A percentile compares a stretch with the other conserved stretches of the same genome.
Conservation (phyloP, 371 early-diverging fungal species). For the Amoeboradix gromovi region DNA sequence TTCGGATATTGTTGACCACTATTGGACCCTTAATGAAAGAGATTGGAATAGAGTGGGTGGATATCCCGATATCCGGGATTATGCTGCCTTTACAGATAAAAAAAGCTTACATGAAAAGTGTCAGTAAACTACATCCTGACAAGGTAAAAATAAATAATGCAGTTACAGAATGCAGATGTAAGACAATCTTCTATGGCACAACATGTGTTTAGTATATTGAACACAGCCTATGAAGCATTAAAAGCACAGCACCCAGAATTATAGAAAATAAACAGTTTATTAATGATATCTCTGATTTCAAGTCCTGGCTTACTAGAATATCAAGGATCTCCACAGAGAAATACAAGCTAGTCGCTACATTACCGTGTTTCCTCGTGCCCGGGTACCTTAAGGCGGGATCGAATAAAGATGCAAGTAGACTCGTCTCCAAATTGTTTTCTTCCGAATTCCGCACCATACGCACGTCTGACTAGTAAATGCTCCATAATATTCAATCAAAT, state of each 20-base stretch:
- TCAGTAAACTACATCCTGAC: conserved; percentile 76
- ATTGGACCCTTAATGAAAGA: conserved; percentile 40
- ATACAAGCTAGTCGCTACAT: too few relatives aligned
- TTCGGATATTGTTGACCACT: conserved; percentile 55
- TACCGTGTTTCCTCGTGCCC: too few relatives aligned
- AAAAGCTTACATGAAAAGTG: conserved; percentile 61
- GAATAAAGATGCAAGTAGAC: too few relatives aligned
- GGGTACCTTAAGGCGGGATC: too few relatives aligned
- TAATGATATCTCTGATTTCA: too few relatives aligned
- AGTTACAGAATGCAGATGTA: conserved; percentile 6
- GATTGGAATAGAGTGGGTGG: conserved; percentile 23
- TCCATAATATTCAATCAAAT: too few relatives aligned
- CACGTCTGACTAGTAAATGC: too few relatives aligned
- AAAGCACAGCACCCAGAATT: conserved; percentile 16
- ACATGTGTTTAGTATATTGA: conserved; percentile 49
- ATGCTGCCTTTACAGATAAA: conserved; percentile 59
- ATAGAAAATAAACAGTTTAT: not conserved
- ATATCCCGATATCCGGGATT: conserved; percentile 45
- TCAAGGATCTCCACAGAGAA: too few relatives aligned
- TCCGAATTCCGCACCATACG: too few relatives aligned
- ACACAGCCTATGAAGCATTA: conserved; percentile 79
- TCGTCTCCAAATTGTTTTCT: too few relatives aligned
- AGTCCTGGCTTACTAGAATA: too few relatives aligned
- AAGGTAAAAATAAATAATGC: conserved; percentile 24
- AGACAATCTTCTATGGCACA: conserved; percentile 63